These are phyloP conservation scores for Colletotrichum musicola DNA, from an alignment of 2,329 filamentous ascomycete species.

Conservation along the genomic window DNA sequence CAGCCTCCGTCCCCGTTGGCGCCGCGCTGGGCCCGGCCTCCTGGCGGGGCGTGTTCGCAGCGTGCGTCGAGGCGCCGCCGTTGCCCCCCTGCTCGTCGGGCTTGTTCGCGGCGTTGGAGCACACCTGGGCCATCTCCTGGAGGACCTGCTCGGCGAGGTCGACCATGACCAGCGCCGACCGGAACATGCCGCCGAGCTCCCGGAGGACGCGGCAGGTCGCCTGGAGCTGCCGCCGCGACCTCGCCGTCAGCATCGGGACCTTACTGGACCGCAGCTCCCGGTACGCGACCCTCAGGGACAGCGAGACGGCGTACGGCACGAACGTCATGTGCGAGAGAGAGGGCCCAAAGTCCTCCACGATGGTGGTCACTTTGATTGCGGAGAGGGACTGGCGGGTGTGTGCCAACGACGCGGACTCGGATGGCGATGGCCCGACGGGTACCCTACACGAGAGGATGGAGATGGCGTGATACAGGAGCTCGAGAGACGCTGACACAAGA, in stretches of 20 bases:
- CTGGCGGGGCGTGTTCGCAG: slow-evolving; percentile 29
- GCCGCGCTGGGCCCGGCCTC: not conserved
- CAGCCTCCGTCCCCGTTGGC: not conserved
- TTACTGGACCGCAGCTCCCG: slow-evolving; percentile 42
- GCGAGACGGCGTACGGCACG: slow-evolving; percentile 42
- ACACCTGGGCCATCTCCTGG: slow-evolving; percentile 42
- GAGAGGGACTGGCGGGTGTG: slow-evolving; percentile 40
- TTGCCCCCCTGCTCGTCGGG: slow-evolving; percentile 11
- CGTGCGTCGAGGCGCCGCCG: slow-evolving; percentile 3
- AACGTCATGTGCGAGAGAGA: slow-evolving; percentile 43
- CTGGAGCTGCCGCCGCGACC: slow-evolving; percentile 39
- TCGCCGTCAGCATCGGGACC: slow-evolving; percentile 37
- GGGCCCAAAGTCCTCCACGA: slow-evolving; percentile 40
- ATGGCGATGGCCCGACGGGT: slow-evolving; percentile 26
- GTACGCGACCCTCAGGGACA: slow-evolving; percentile 43
- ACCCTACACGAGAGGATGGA: slow-evolving; percentile 41
- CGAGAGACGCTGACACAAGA: slow-evolving; percentile 36
- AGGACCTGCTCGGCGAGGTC: slow-evolving; percentile 41
- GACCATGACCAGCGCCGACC: slow-evolving; percentile 43
- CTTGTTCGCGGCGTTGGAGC: slow-evolving; percentile 32
- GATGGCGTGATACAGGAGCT: slow-evolving; percentile 42
- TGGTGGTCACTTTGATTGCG: slow-evolving; percentile 40
- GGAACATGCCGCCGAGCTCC: slow-evolving; percentile 41
- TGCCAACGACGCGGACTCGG: slow-evolving; percentile 34
- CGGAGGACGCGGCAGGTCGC: slow-evolving; percentile 41